phyloP scores from a whole-genome alignment of 2,329 filamentous ascomycete genomes.

The Neofusicoccum laricinum region DNA sequence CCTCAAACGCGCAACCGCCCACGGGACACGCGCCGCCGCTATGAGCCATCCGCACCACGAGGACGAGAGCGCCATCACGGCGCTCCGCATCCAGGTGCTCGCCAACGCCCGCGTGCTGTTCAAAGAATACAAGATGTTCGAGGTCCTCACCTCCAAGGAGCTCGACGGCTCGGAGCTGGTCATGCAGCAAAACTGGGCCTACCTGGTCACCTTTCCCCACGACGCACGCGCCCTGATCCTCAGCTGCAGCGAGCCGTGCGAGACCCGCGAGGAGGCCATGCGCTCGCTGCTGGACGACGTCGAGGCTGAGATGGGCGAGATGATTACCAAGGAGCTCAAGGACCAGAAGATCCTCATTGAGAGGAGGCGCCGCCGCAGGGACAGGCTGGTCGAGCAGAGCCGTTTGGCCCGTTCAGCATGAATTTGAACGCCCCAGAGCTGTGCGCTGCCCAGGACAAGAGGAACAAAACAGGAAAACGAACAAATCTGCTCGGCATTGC shows the following conservation, averaged over 20 bases:
- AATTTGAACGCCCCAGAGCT: not conserved
- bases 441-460: not conserved
- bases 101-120: constrained; percentile 16
- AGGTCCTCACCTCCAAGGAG: constrained; percentile 15
- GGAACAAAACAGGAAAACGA: constrained; percentile 1
- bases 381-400: constrained; percentile 14
- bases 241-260: constrained; percentile 15
- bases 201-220: constrained; percentile 10
- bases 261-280: constrained; percentile 15
- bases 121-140: constrained; percentile 15
- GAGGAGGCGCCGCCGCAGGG: constrained; percentile 13
- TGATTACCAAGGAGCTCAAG: constrained; percentile 17
- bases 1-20: not conserved
- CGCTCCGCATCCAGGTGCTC: constrained; percentile 9
- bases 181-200: constrained; percentile 15
- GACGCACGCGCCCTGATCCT: constrained; percentile 10
- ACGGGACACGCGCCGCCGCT: not conserved
- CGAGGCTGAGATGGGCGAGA: constrained; percentile 16
- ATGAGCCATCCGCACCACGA: not conserved
- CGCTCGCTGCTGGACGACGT: constrained; percentile 15
- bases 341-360: constrained; percentile 16
- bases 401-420: constrained; percentile 11
- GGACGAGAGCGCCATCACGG: not conserved
- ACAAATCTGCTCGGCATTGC: not conserved
- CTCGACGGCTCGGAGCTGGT: constrained; percentile 16